Evolutionary conservation across 495 filamentous ascomycete species (phyloP).

Genomic region (Penicillium atrosanguineum): DNA sequence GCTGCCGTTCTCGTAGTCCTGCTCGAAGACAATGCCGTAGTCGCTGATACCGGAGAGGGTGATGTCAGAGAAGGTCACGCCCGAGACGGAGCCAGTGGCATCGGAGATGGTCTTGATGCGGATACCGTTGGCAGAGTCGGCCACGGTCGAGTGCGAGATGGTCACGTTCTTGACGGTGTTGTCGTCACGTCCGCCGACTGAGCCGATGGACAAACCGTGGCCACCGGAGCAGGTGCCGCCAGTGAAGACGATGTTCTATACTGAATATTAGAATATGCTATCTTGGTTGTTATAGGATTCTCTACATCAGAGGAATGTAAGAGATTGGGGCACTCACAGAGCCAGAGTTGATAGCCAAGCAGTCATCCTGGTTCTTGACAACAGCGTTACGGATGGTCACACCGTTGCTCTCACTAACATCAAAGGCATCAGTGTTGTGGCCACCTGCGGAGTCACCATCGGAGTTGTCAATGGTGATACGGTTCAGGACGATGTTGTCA

Average conservation of each 20-base stretch:
- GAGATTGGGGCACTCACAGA: constrained; percentile 18
- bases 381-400: constrained; percentile 53
- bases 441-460: constrained; percentile 50
- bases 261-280: no score
- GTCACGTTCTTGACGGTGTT: constrained; percentile 59
- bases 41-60: constrained; percentile 54
- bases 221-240: constrained; percentile 56
- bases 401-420: constrained; percentile 49
- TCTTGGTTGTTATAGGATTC: background rate
- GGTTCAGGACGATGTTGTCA: constrained; percentile 45
- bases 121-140: constrained; percentile 56
- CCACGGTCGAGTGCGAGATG: constrained; percentile 50
- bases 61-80: constrained; percentile 61
- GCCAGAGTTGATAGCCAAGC: constrained; percentile 61
- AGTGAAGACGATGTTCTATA: constrained; percentile 51
- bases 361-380: constrained; percentile 60
- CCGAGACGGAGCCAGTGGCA: constrained; percentile 55
- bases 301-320: no score
- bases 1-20: constrained; percentile 65
- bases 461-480: constrained; percentile 59
- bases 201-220: constrained; percentile 71
- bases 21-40: constrained; percentile 66
- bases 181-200: constrained; percentile 58
- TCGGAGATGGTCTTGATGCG: constrained; percentile 64
- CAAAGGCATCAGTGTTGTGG: constrained; percentile 69